Percentiles rank a stretch among this genome's conserved stretches.
Conservation (phyloP, 768 basidiomycete genomes). For the Ephemerocybe angulata region DNA sequence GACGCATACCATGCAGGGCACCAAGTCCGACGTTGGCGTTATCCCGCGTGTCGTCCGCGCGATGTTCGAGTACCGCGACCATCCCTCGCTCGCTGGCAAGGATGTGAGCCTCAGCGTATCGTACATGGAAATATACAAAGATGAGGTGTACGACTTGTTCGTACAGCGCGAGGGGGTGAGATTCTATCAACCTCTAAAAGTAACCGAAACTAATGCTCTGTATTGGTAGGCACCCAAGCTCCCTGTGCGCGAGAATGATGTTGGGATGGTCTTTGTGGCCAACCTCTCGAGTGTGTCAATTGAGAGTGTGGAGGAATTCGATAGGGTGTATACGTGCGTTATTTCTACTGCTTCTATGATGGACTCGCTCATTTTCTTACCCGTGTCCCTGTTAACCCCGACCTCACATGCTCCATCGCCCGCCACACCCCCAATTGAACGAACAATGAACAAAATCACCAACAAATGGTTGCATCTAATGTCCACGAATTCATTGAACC, state of each 20-base stretch:
- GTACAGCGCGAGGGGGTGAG: slow-evolving; percentile 65
- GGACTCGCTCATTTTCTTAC: slow-evolving; percentile 1
- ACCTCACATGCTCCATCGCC: too few relatives aligned
- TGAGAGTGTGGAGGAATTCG: slow-evolving; percentile 40
- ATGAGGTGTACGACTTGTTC: slow-evolving; percentile 85
- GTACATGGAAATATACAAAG: slow-evolving; percentile 91
- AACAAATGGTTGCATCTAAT: too few relatives aligned
- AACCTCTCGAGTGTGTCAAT: slow-evolving; percentile 45
- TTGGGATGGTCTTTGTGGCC: slow-evolving; percentile 52
- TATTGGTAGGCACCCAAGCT: slow-evolving; percentile 43
- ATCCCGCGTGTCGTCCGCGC: slow-evolving; percentile 80
- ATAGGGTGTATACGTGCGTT: slow-evolving; percentile 43
- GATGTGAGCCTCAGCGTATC: slow-evolving; percentile 54
- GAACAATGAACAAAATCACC: too few relatives aligned
- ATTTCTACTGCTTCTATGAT: not conserved
- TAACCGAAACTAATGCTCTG: slow-evolving; percentile 3
- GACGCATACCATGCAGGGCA: slow-evolving; percentile 92
- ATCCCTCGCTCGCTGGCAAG: slow-evolving; percentile 34
- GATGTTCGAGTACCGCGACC: slow-evolving; percentile 58
- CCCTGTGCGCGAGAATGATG: slow-evolving; percentile 51
- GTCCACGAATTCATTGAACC: too few relatives aligned
- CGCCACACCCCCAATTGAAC: too few relatives aligned
- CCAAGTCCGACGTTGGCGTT: slow-evolving; percentile 67
- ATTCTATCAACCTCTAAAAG: slow-evolving; percentile 8
- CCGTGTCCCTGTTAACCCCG: too few relatives aligned